These are phyloP conservation scores for Trematosphaeria pertusa DNA, from an alignment of 2,329 filamentous ascomycete genomes.

Conservation along the genomic window DNA sequence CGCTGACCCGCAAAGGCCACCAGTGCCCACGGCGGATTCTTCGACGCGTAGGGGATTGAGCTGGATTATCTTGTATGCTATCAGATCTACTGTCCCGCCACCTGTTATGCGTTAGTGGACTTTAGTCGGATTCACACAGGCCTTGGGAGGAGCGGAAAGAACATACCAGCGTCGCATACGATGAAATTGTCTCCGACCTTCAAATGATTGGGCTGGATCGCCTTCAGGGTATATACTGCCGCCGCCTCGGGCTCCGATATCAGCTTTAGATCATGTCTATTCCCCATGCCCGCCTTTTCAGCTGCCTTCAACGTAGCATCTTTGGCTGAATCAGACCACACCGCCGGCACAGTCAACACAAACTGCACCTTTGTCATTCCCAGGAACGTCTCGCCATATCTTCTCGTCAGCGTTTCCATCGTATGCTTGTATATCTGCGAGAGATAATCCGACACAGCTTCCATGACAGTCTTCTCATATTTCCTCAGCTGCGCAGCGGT, in stretches of 20 bases:
- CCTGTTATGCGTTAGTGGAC: constrained; percentile 33
- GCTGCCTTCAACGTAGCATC: constrained; percentile 81
- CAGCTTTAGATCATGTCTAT: constrained; percentile 73
- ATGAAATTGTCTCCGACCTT: constrained; percentile 69
- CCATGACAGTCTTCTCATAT: constrained; percentile 77
- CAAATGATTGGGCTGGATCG: constrained; percentile 77
- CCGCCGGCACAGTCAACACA: constrained; percentile 76
- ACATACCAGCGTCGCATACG: constrained; percentile 61
- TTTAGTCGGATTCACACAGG: neutral
- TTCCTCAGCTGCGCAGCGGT: constrained; percentile 78
- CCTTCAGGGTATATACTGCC: constrained; percentile 80
- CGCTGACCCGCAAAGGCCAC: constrained; percentile 77
- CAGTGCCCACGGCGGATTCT: constrained; percentile 80
- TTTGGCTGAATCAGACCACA: constrained; percentile 87
- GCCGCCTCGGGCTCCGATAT: constrained; percentile 81
- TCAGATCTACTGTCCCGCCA: constrained; percentile 73
- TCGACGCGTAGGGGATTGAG: constrained; percentile 75
- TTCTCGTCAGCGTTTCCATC: constrained; percentile 75
- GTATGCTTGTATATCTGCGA: constrained; percentile 78
- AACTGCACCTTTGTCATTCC: constrained; percentile 77
- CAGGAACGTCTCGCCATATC: constrained; percentile 83
- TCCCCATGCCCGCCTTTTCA: constrained; percentile 79
- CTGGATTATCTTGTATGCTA: constrained; percentile 81
- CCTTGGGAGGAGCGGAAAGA: neutral
- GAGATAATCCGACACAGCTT: constrained; percentile 81